Evolutionary conservation across 1,284 basidiomycete species (phyloP).

Genomic region (Ceratobasidium sp.): DNA sequence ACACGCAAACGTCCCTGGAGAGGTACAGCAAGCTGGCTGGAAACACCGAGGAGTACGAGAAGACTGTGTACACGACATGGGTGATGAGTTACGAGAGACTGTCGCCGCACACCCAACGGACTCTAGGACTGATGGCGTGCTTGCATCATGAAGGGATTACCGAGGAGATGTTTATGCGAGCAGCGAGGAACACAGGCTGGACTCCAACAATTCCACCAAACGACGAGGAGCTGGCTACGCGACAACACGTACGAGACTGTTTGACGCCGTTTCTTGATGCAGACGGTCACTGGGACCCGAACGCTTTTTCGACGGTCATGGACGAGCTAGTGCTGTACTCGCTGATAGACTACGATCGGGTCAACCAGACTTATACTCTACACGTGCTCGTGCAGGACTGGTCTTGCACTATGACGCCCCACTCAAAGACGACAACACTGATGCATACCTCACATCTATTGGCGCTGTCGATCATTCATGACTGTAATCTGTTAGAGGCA

Average conservation of each 20-base stretch:
- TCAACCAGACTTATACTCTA: neutral
- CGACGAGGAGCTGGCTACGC: neutral
- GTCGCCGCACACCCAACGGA: neutral
- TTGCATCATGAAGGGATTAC: neutral
- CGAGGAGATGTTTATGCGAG: slow-evolving; percentile 1
- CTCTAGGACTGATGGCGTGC: slow-evolving; percentile 3
- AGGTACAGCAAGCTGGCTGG: neutral
- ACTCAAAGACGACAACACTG: neutral
- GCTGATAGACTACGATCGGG: slow-evolving; percentile 20
- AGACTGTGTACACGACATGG: too few relatives aligned
- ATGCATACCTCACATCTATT: neutral
- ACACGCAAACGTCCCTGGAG: too few relatives aligned
- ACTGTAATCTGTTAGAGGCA: too few relatives aligned
- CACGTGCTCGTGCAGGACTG: slow-evolving; percentile 5
- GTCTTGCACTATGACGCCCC: neutral
- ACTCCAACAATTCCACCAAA: neutral
- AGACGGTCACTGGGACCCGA: neutral
- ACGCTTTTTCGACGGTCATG: neutral
- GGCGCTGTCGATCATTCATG: neutral
- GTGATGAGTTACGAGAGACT: slow-evolving; percentile 3
- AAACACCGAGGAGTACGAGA: neutral
- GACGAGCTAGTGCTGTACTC: neutral
- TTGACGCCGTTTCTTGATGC: neutral
- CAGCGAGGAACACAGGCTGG: neutral
- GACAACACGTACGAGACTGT: neutral